A percentile compares a stretch with the other conserved stretches of the same genome.
Evolutionary conservation across 1,284 basidiomycete genomes (phyloP).

Genomic region (Naganishia albida): DNA sequence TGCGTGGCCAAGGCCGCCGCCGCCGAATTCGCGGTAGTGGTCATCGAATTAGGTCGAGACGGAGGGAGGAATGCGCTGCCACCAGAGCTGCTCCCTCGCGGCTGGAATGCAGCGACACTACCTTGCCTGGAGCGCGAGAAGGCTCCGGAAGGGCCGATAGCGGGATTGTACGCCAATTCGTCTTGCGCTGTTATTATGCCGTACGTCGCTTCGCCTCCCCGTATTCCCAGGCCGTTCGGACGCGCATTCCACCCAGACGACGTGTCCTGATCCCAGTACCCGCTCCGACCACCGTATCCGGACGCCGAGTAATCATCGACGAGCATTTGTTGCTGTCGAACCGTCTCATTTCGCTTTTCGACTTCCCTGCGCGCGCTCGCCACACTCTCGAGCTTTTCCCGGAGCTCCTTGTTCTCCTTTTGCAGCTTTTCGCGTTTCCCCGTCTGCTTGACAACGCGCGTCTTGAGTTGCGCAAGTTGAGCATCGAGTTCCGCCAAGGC

Average conservation of each 20-base stretch:
- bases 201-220: not conserved
- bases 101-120: conserved; percentile 21
- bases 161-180: not conserved
- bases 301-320: conserved; percentile 28
- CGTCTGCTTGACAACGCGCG: conserved; percentile 74
- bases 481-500: conserved; percentile 48
- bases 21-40: conserved; percentile 27
- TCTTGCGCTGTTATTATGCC: conserved; percentile 3
- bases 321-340: conserved; percentile 32
- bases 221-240: not conserved
- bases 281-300: conserved; percentile 12
- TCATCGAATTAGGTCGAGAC: conserved; percentile 24
- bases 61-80: not conserved
- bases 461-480: conserved; percentile 49
- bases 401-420: conserved; percentile 47
- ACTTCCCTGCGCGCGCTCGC: conserved; percentile 44
- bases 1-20: conserved; percentile 33
- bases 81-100: not conserved
- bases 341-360: conserved; percentile 45
- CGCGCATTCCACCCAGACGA: conserved; percentile 14
- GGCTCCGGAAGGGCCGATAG: conserved; percentile 5
- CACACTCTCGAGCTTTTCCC: conserved; percentile 47
- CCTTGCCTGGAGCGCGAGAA: conserved; percentile 30
- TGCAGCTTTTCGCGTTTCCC: conserved; percentile 59
- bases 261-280: conserved; percentile 19